Base-by-base conservation (phyloP, 129 eudicot genomes). In the Pseudognaphalium luteoalbum region DNA sequence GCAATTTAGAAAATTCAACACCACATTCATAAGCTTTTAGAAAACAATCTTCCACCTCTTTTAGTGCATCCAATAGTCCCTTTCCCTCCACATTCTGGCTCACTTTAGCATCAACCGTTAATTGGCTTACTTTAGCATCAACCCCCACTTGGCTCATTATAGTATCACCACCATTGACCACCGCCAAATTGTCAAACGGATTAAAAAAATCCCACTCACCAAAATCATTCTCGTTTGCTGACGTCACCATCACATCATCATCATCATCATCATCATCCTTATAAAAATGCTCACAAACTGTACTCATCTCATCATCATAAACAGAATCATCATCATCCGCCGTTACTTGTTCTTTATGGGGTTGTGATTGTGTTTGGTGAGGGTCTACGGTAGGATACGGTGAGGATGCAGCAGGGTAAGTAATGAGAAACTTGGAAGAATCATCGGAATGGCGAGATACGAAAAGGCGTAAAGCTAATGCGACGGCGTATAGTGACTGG, bases 181-280 rank as follows among this genome's bases (percentile, higher is more conserved):
- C 19, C 14, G 58, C 21, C 44, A 64, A 12, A 33, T 61, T 41
- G 41, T 83, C 83, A 58, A 84, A 71, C 0, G 70, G 62, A 41
- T 69, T 75, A 66, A 87, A 87, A 79, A 69, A 87, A 80, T 85
- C 92, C 92, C 92, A 87, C 71, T 79, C 86, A 74, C 51, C 82
- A 74, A 64, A 61, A 32, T 73, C 77, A 77, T 61, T 39, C 61
- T 58, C 66, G 60, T 62, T 33, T 17, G 56, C 12, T 80, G 79
- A 80, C 83, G 79, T 73, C 83, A 80, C 4, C 3, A 66, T 71
- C n/a, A 73, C 74, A 20, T 58, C 80, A 69, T 51, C n/a, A n/a
- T n/a, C 76, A 32, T 32, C 69, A 39, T 21, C 85, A 71, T 84
- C 86, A 21, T 76, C 85, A 77, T 42, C 5, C 2, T 10, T 44